Percentiles rank a stretch among this genome's conserved stretches.
phyloP scores from a whole-genome alignment of 768 basidiomycete genomes.

The Calvatia gigantea region DNA sequence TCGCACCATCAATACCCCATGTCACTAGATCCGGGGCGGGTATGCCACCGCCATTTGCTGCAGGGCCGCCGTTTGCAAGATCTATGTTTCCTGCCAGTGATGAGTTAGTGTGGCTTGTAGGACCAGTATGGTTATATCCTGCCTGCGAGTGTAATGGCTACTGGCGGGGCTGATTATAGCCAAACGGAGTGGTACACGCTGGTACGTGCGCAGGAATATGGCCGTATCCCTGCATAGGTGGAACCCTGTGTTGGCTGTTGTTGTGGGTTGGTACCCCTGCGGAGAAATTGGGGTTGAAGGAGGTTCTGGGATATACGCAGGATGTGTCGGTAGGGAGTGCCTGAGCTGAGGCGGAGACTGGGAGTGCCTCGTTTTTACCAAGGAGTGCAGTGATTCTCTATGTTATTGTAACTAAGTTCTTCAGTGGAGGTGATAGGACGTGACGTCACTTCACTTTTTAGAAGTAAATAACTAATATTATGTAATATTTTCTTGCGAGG shows the following conservation, averaged over 20 bases:
- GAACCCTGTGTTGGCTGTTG: constrained; percentile 23
- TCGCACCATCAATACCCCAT: constrained; percentile 89
- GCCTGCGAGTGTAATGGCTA: constrained; percentile 19
- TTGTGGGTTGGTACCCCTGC: constrained; percentile 61
- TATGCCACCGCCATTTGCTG: constrained; percentile 1
- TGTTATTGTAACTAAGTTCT: no score
- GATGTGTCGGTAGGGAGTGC: constrained; percentile 87
- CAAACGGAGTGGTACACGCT: constrained; percentile 47
- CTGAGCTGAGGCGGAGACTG: constrained; percentile 75
- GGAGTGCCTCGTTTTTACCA: neutral
- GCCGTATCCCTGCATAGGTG: constrained; percentile 15
- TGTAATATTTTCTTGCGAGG: neutral
- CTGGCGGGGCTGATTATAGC: constrained; percentile 38
- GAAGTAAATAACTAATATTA: neutral
- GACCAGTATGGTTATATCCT: neutral
- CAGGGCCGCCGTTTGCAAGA: neutral
- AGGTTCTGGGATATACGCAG: constrained; percentile 80
- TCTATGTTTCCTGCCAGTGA: constrained; percentile 13
- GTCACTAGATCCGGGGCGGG: constrained; percentile 52
- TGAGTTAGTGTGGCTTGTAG: no score
- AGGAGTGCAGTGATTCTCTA: no score
- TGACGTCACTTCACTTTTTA: constrained; percentile 39
- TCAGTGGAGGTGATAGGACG: neutral
- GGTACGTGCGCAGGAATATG: constrained; percentile 34
- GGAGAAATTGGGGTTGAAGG: constrained; percentile 75